Evolutionary conservation across 306 rosid species (phyloP), one percentile per base, ranked within the genome.

Genomic region (Medicago lupulina): DNA sequence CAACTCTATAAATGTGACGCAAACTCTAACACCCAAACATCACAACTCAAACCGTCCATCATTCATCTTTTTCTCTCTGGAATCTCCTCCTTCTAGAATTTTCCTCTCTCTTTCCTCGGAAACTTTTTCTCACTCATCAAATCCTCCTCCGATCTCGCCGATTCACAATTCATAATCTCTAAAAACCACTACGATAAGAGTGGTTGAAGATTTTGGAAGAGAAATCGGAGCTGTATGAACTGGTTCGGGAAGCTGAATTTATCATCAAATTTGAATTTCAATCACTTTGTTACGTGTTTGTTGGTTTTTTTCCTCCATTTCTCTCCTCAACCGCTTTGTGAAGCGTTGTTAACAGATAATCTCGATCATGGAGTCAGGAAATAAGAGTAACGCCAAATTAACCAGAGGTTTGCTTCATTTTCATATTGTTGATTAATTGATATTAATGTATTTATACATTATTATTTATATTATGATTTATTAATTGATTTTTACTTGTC

Each of bases 361-460:
- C n/a, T n/a, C n/a, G n/a, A n/a, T n/a, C n/a, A n/a, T n/a, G 98
- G 93, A 90, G 79, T 88, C 98, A 34, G 81, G 89, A 76, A 67
- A 36, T 85, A 87, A 79, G 83, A 85, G 85, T 84, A 88, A 81
- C 86, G 80, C 87, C 64, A 91, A 91, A 50, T 79, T 93, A 75
- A 89, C 91, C 68, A 83, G 88, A 93, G 98, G 98, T 93, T 62
- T 58, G 87, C 16, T 53, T 21, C 38, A 41, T 8, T 8, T 16
- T 53, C 18, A 17, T 8, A 11, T 23, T 8, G 10, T 74, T 65
- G 39, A 28, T 75, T 19, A 43, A 13, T 57, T n/a, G 31, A n/a
- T 15, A 7, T 31, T 70, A 2, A 1, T 47, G 2, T 23, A 23
- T 23, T 23, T 23, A 23, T 23, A 23, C 28, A 23, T 23, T 23